Percentiles rank a stretch among this genome's conserved stretches.
Conservation (phyloP, 2,329 filamentous ascomycete genomes). For the Lecanicillium sp. region DNA sequence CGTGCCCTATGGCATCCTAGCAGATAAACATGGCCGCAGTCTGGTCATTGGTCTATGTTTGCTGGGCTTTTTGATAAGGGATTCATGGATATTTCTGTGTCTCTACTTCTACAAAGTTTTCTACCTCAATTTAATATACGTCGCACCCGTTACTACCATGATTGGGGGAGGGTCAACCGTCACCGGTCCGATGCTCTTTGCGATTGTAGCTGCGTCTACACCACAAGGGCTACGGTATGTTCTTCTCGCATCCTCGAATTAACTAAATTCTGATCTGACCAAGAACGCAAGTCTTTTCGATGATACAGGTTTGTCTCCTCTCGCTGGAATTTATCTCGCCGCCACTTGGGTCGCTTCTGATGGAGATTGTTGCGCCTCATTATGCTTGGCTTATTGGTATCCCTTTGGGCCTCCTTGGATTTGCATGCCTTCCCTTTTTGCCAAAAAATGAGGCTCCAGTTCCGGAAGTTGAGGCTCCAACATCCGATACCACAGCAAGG, state of each 20-base stretch:
- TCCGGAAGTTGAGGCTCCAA: too few species aligned
- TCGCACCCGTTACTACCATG: background rate
- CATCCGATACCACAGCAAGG: background rate
- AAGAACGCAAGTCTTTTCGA: background rate
- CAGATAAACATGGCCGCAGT: slow-evolving; percentile 1
- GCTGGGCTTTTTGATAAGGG: background rate
- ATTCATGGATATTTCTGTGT: background rate
- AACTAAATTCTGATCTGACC: background rate
- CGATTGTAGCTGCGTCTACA: slow-evolving; percentile 1
- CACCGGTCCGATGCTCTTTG: slow-evolving; percentile 1
- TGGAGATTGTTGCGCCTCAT: background rate
- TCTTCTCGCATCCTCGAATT: background rate
- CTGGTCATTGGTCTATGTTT: slow-evolving; percentile 1
- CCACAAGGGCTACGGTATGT: background rate
- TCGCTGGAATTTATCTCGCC: background rate
- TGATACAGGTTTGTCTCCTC: background rate
- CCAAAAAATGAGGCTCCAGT: background rate
- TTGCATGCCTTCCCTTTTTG: background rate
- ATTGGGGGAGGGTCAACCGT: slow-evolving; percentile 5
- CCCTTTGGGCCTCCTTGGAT: background rate
- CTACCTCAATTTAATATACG: background rate
- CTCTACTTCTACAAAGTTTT: background rate
- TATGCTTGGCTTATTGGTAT: background rate
- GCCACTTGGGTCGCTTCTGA: background rate
- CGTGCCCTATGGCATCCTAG: background rate